Conservation (phyloP, 2,329 filamentous ascomycete species). For the Akanthomyces lecanii region DNA sequence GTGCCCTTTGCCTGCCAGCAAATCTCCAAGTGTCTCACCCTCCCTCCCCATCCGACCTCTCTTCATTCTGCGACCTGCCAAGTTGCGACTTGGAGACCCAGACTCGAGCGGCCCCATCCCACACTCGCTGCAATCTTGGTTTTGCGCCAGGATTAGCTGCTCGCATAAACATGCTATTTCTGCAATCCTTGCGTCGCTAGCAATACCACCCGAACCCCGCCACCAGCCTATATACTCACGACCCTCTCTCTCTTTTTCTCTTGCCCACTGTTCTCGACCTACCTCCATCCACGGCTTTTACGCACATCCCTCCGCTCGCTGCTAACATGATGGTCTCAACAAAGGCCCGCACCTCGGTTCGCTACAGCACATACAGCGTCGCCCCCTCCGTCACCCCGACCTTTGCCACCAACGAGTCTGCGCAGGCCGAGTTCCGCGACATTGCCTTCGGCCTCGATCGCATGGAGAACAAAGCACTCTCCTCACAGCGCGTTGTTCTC, state of each 20-base stretch:
- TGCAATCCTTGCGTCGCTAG: not conserved
- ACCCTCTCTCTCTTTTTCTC: not conserved
- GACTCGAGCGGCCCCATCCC: not conserved
- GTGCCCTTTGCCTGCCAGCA: conserved; percentile 1
- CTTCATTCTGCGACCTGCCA: not conserved
- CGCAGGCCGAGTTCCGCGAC: conserved; percentile 56
- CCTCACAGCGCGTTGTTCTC: conserved; percentile 74
- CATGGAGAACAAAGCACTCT: conserved; percentile 83
- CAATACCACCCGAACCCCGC: conserved; percentile 8
- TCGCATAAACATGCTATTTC: not conserved
- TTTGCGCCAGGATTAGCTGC: not conserved
- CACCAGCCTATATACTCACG: not conserved
- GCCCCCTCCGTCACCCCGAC: conserved; percentile 57
- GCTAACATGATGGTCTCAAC: conserved; percentile 22
- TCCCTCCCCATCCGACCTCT: conserved; percentile 11
- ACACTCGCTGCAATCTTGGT: not conserved
- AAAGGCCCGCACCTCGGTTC: conserved; percentile 50
- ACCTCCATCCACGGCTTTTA: not conserved
- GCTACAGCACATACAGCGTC: conserved; percentile 59
- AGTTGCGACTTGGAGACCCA: not conserved
- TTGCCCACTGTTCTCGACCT: not conserved
- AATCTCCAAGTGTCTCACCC: conserved; percentile 8
- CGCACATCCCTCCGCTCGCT: not conserved
- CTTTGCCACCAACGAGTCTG: conserved; percentile 50
- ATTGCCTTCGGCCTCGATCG: conserved; percentile 78